These are phyloP conservation scores for Hydrangea macrophylla DNA, from an alignment of 148 eudicot genomes.

Conservation along the genomic window DNA sequence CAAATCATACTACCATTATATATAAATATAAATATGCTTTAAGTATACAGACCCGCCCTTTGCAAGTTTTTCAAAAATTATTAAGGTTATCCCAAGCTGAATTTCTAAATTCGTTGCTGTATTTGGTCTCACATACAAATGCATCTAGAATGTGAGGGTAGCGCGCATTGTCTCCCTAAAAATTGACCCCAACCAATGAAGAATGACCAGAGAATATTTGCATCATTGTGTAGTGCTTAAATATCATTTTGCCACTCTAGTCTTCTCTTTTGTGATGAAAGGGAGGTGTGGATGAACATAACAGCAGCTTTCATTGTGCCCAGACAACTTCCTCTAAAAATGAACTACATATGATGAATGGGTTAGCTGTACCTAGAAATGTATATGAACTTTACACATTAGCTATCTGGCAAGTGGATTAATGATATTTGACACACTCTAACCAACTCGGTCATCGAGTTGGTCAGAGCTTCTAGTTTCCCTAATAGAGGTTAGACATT, in stretches of 20 bases:
- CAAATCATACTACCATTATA: too few relatives aligned
- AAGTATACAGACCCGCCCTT: too few relatives aligned
- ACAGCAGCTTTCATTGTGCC: not conserved
- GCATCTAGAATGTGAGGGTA: conserved; percentile 13
- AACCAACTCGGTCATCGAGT: too few relatives aligned
- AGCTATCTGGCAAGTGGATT: not conserved
- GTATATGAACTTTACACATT: not conserved
- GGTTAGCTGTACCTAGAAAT: conserved; percentile 20
- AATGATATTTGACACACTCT: too few relatives aligned
- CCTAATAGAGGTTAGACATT: too few relatives aligned
- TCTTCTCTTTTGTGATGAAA: not conserved
- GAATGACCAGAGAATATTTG: conserved; percentile 8
- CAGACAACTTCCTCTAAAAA: conserved; percentile 3
- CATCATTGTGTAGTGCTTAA: conserved; percentile 21
- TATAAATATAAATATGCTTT: too few relatives aligned
- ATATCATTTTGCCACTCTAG: conserved; percentile 17
- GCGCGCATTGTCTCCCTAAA: conserved; percentile 24
- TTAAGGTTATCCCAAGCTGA: too few relatives aligned
- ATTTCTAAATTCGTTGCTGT: not conserved
- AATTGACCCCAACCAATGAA: conserved; percentile 14
- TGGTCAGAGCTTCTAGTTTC: too few relatives aligned
- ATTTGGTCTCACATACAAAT: conserved; percentile 8
- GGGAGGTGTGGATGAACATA: conserved; percentile 10
- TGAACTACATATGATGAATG: conserved; percentile 10
- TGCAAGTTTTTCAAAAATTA: too few relatives aligned